These are phyloP conservation scores for Fusarium burgessii DNA, from an alignment of 2,329 filamentous ascomycete species.

Conservation along the genomic window DNA sequence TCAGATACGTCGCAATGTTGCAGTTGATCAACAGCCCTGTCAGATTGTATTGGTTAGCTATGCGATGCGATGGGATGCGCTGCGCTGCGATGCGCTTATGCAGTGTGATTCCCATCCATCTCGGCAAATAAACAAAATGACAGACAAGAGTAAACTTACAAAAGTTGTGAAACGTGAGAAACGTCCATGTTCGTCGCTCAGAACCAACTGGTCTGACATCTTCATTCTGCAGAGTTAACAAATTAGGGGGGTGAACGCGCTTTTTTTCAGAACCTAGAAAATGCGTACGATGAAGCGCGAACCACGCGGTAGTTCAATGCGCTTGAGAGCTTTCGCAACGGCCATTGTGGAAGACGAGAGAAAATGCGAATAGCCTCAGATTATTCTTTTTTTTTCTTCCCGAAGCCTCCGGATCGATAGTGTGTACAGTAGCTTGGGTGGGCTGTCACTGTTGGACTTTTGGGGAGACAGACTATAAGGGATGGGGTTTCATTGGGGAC, in stretches of 20 bases:
- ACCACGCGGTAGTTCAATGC: slow-evolving; percentile 48
- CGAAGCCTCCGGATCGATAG: slow-evolving; percentile 10
- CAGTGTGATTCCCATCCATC: background rate
- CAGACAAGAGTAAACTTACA: slow-evolving; percentile 48
- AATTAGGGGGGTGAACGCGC: slow-evolving; percentile 13
- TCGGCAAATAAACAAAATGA: background rate
- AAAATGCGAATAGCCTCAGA: slow-evolving; percentile 20
- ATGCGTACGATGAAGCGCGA: slow-evolving; percentile 51
- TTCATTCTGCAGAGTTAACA: slow-evolving; percentile 54
- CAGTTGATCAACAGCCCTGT: slow-evolving; percentile 62
- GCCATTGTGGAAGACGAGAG: slow-evolving; percentile 33
- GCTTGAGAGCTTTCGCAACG: slow-evolving; percentile 41
- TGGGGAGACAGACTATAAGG: background rate
- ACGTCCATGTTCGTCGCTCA: slow-evolving; percentile 57
- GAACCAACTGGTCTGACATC: slow-evolving; percentile 63
- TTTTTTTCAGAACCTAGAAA: too few species aligned
- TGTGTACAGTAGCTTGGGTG: slow-evolving; percentile 13
- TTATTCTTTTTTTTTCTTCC: background rate
- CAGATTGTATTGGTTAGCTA: background rate
- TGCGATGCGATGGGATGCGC: background rate
- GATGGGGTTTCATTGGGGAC: background rate
- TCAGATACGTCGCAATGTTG: slow-evolving; percentile 57
- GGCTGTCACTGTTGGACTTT: background rate
- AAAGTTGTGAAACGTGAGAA: slow-evolving; percentile 58
- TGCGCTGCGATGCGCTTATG: slow-evolving; percentile 2